phyloP scores from a whole-genome alignment of 1,284 basidiomycete species.

The Schizophyllum amplum region DNA sequence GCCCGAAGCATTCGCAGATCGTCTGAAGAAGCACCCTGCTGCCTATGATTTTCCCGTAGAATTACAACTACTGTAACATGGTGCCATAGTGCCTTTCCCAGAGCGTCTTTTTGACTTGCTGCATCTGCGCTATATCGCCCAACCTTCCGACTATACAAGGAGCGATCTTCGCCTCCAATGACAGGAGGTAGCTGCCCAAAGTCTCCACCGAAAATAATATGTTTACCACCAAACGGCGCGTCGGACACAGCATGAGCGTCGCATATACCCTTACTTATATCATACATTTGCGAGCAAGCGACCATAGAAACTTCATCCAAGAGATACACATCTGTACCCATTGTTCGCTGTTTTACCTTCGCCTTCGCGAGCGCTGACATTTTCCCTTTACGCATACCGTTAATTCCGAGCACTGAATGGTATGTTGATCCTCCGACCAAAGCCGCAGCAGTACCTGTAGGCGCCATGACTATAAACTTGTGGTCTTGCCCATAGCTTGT shows the following conservation, averaged over 20 bases:
- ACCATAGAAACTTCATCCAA: constrained; percentile 38
- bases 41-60: constrained; percentile 19
- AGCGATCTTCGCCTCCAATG: constrained; percentile 3
- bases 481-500: constrained; percentile 2
- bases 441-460: constrained; percentile 17
- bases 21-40: constrained; percentile 11
- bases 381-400: not conserved
- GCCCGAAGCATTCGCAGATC: constrained; percentile 5
- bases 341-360: constrained; percentile 26
- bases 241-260: constrained; percentile 21
- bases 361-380: not conserved
- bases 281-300: constrained; percentile 19
- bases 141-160: constrained; percentile 12
- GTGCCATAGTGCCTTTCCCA: constrained; percentile 23
- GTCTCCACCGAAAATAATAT: constrained; percentile 31
- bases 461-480: constrained; percentile 14
- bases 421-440: constrained; percentile 17
- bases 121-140: not conserved
- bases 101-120: constrained; percentile 13
- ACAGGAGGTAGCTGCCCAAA: constrained; percentile 30
- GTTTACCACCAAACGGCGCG: constrained; percentile 28
- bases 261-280: constrained; percentile 21
- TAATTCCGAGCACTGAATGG: constrained; percentile 12
- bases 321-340: constrained; percentile 28
- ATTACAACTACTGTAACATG: constrained; percentile 20